Evolutionary conservation across 2,329 filamentous ascomycete species (phyloP), one percentile per base, ranked within the genome.

Genomic region (Beauveria australis): DNA sequence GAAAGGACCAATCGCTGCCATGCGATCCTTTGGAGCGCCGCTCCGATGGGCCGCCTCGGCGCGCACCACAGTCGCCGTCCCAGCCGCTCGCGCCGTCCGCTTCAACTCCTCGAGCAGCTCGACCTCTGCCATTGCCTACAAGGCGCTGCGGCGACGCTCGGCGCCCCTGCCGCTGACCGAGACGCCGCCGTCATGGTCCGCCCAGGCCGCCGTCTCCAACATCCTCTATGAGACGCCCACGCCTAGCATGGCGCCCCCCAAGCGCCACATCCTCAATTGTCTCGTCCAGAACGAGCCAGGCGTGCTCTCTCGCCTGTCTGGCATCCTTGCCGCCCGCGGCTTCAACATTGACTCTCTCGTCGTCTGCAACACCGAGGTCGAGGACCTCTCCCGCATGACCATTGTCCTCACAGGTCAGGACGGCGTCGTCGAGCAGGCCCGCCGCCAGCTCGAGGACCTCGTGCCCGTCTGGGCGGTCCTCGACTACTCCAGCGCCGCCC

Each of bases 331-430:
- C 14, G 94, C 94, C 48, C 86, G 94, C 62, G 94, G 94, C 66
- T 99, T 99, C 86, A 99, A 99, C 80, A 99, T 99, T 70, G 94
- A 99, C 82, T 96, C 90, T 59, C 81, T 99, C 65, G 94, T 99
- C 60, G 94, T 99, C 63, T 99, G 94, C 81, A 94, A 90, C 76
- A 99, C 94, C 64, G 94, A 99, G 77, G 92, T 99, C 28, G 90
- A 93, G 69, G 94, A 99, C 71, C 82, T 99, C 58, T 96, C 91
- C 40, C 92, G 94, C 72, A 99, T 99, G 94, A 99, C 94, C 61
- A 97, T 99, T 70, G 94, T 99, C 66, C 82, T 99, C 57, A 92
- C 92, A 60, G 94, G 94, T 16, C 92, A 97, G 76, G 94, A 97
- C 70, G 93, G 93, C 59, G 93, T 97, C 41, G 92, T 99, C 30